Evolutionary conservation across 1,284 basidiomycete species (phyloP), one percentile per base, ranked within the genome.

Genomic region (Sporisorium exsertum): DNA sequence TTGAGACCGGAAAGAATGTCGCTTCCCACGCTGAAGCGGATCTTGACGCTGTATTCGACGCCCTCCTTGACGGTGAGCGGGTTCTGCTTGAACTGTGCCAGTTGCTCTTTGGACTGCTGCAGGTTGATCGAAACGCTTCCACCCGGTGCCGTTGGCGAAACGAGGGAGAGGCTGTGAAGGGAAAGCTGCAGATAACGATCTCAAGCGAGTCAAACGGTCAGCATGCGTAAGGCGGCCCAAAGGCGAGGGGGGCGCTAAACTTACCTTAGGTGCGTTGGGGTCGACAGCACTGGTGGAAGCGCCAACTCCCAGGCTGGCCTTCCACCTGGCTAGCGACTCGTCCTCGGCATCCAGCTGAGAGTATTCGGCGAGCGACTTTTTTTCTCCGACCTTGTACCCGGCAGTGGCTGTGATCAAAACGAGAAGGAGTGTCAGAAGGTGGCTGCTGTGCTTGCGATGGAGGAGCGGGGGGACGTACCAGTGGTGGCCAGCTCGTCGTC

Each of bases 1-100:
- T 92, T 90, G 46, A 93, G 90, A 60, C 94, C 93, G 64, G 93
- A 93, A 69, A 93, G 91, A 83, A 95, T 92, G 33, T 91, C 91
- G 86, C 93, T 91, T 85, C 94, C 93, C 72, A 85, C 83, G 37
- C 66, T 90, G 88, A 94, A 94, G 12, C 87, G 90, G 82, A 93
- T 89, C 58, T 92, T 93, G 86, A 95, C 94, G 84, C 93, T 94
- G 82, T 89, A 89, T 62, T 89, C 89, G 65, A 88, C 87, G 29
- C 88, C 88, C 77, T 89, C 88, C 72, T 88, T 88, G 82, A 88
- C 87, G 26, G 86, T 86, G 72, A 94, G 88, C 12, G 93, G 92
- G 26, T 88, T 86, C 79, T 88, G 89, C 82, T 88, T 88, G 65
- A 88, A 79, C 58, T 85, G 84, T 18, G 86, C 86, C 16, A 88